Conservation (phyloP, 2,329 filamentous ascomycete genomes). For the Venturia asperata region DNA sequence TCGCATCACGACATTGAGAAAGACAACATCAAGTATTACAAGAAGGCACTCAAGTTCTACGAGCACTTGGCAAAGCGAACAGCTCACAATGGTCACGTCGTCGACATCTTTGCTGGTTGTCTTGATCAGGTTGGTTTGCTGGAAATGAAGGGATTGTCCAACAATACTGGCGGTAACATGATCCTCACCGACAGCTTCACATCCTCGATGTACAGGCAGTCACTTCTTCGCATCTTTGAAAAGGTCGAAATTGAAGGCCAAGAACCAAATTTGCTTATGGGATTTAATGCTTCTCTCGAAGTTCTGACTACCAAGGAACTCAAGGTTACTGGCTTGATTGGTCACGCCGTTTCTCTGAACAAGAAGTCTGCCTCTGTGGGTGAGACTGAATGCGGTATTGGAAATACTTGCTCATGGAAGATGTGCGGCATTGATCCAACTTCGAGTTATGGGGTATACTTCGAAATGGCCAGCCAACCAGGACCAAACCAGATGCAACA, state of each 20-base stretch:
- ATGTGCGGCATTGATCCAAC: constrained; percentile 97
- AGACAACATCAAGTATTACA: constrained; percentile 99
- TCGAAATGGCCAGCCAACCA: constrained; percentile 92
- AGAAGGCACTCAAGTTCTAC: constrained; percentile 96
- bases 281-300: constrained; percentile 93
- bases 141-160: constrained; percentile 96
- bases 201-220: constrained; percentile 98
- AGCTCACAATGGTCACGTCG: constrained; percentile 92
- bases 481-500: constrained; percentile 79
- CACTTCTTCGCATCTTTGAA: constrained; percentile 93
- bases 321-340: constrained; percentile 95
- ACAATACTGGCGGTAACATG: constrained; percentile 96
- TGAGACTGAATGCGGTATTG: constrained; percentile 96
- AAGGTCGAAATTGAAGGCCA: constrained; percentile 74
- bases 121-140: constrained; percentile 93
- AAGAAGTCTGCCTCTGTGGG: constrained; percentile 97
- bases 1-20: constrained; percentile 98
- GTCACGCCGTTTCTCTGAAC: constrained; percentile 92
- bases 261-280: constrained; percentile 73
- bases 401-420: constrained; percentile 98
- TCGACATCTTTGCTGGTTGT: constrained; percentile 96
- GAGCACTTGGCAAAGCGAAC: constrained; percentile 88
- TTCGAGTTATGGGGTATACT: constrained; percentile 92
- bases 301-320: constrained; percentile 96
- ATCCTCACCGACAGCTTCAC: constrained; percentile 98